Evolutionary conservation across 2,329 filamentous ascomycete genomes (phyloP).

Genomic region (Beauveria asiatica): DNA sequence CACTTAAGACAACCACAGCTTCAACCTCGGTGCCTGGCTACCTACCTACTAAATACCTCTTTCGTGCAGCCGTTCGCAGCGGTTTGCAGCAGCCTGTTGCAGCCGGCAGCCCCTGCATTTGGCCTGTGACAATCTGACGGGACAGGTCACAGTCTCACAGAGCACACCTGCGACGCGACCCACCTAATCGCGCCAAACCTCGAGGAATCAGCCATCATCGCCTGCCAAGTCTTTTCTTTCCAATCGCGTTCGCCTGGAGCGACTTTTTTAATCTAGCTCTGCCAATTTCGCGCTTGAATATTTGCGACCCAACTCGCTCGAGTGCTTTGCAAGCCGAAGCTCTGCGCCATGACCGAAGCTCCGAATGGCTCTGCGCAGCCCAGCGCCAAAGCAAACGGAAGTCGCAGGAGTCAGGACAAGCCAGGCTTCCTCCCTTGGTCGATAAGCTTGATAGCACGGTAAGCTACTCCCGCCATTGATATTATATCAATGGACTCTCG

Average conservation of each 20-base stretch:
- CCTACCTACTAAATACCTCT: background rate
- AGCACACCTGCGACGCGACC: background rate
- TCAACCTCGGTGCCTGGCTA: background rate
- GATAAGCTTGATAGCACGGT: slow-evolving; percentile 48
- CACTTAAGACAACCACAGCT: background rate
- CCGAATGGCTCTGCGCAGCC: slow-evolving; percentile 32
- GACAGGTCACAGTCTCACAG: no score
- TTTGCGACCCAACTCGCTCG: background rate
- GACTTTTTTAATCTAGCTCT: background rate
- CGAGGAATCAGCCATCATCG: background rate
- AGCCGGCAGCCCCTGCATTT: background rate
- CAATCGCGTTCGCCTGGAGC: slow-evolving; percentile 6
- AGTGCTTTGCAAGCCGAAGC: background rate
- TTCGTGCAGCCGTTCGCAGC: background rate
- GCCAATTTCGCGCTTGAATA: background rate
- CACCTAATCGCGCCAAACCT: background rate
- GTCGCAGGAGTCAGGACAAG: slow-evolving; percentile 17
- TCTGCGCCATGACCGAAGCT: slow-evolving; percentile 27
- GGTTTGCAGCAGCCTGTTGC: background rate
- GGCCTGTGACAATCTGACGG: background rate
- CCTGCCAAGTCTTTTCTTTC: background rate
- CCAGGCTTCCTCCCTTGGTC: slow-evolving; percentile 27
- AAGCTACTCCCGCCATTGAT: slow-evolving; percentile 16
- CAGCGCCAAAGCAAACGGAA: slow-evolving; percentile 27
- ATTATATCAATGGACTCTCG: background rate